Percentiles rank a stretch among this genome's conserved stretches.
Evolutionary conservation across 768 basidiomycete species (phyloP).

Genomic region (Pleurotus giganteus): DNA sequence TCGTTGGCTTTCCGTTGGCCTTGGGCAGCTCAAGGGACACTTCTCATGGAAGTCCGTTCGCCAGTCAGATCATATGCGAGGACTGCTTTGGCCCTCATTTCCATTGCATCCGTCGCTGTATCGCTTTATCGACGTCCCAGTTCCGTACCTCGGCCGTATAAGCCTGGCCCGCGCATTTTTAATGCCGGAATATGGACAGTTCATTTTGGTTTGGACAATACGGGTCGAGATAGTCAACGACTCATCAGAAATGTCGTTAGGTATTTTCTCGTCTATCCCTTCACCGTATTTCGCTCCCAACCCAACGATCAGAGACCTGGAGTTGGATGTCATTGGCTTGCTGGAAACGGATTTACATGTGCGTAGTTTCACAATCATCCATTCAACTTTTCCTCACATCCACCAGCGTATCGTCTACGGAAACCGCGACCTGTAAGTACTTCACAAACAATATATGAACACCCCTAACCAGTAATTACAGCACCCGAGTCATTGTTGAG

Average conservation of each 20-base stretch:
- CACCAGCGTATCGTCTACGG: conserved; percentile 71
- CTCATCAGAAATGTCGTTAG: conserved; percentile 54
- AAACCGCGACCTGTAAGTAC: conserved; percentile 72
- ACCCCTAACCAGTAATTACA: conserved; percentile 22
- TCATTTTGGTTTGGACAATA: conserved; percentile 83
- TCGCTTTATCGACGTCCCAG: conserved; percentile 56
- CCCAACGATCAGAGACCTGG: conserved; percentile 56
- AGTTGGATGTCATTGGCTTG: conserved; percentile 82
- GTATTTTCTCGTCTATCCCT: conserved; percentile 18
- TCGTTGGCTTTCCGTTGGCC: conserved; percentile 46
- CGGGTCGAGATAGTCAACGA: conserved; percentile 69
- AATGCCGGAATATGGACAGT: conserved; percentile 90
- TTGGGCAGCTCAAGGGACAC: conserved; percentile 7
- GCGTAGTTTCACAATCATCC: conserved; percentile 25
- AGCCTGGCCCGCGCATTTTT: conserved; percentile 62
- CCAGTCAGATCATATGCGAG: conserved; percentile 26
- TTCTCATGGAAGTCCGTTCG: conserved; percentile 17
- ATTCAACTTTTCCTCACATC: conserved; percentile 7
- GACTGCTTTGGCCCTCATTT: conserved; percentile 34
- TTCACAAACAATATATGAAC: not conserved
- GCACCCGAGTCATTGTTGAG: conserved; percentile 73
- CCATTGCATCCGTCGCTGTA: conserved; percentile 47
- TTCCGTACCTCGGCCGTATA: conserved; percentile 51
- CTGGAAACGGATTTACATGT: conserved; percentile 87
- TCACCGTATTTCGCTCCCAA: not conserved